Percentiles rank a stretch among this genome's conserved stretches.
phyloP scores from a whole-genome alignment of 164 flowering plant genomes.

The Magnolia sinica region DNA sequence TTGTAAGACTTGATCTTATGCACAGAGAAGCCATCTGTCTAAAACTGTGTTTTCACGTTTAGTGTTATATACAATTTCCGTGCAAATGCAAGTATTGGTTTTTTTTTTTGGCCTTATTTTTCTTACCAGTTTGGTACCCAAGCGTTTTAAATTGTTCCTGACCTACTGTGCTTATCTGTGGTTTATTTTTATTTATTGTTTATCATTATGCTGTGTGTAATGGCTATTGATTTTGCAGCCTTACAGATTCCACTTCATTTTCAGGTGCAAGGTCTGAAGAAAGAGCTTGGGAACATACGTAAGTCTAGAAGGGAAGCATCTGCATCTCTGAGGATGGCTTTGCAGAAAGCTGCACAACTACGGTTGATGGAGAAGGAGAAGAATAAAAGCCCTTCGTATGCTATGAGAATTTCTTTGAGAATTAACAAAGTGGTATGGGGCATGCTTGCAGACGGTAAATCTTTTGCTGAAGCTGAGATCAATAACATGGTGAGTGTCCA shows the following conservation, averaged over 20 bases:
- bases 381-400: slow-evolving; percentile 95
- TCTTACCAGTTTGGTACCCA: not conserved
- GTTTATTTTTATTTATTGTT: not conserved
- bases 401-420: slow-evolving; percentile 94
- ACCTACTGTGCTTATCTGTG: not conserved
- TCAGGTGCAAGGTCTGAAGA: slow-evolving; percentile 82
- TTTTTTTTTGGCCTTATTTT: not conserved
- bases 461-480: slow-evolving; percentile 98
- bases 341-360: slow-evolving; percentile 91
- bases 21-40: too few species aligned
- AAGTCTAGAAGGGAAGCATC: slow-evolving; percentile 82
- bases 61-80: not conserved
- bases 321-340: slow-evolving; percentile 69
- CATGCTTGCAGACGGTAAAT: slow-evolving; percentile 96
- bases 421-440: slow-evolving; percentile 95
- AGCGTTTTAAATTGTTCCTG: not conserved
- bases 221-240: not conserved
- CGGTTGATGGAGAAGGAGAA: slow-evolving; percentile 96
- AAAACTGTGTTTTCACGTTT: too few species aligned
- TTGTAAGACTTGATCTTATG: too few species aligned
- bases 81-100: not conserved
- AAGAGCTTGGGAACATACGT: slow-evolving; percentile 60
- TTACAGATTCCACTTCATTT: not conserved
- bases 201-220: not conserved
- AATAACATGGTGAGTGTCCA: slow-evolving; percentile 79